phyloP scores from a whole-genome alignment of 2,329 filamentous ascomycete genomes.

The Neonectria sp. region DNA sequence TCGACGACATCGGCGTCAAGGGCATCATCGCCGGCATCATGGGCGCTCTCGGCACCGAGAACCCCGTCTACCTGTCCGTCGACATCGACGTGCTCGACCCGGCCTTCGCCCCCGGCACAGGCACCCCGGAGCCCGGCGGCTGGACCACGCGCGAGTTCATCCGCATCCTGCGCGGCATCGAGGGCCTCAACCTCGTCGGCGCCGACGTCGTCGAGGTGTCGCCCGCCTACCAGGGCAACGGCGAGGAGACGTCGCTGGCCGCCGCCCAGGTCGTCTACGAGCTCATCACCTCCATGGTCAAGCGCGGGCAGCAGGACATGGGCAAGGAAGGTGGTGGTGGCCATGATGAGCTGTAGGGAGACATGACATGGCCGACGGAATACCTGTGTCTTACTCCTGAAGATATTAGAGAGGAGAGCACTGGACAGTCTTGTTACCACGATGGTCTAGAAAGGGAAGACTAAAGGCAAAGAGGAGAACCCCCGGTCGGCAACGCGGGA shows the following conservation, averaged over 20 bases:
- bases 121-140: constrained; percentile 90
- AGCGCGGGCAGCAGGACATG: constrained; percentile 60
- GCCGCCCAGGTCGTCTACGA: constrained; percentile 90
- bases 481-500: not conserved
- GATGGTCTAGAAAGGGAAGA: not conserved
- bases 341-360: constrained; percentile 55
- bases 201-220: constrained; percentile 91
- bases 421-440: not conserved
- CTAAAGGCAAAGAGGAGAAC: not conserved
- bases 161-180: constrained; percentile 84
- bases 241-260: constrained; percentile 86
- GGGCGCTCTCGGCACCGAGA: constrained; percentile 78
- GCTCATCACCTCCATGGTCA: constrained; percentile 83
- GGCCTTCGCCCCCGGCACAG: constrained; percentile 77
- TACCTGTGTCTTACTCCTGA: not conserved
- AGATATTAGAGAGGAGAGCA: not conserved
- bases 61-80: constrained; percentile 83
- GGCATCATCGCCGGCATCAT: constrained; percentile 82
- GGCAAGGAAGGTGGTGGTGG: constrained; percentile 51
- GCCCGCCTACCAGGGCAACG: constrained; percentile 85
- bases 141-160: constrained; percentile 94
- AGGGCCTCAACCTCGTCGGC: constrained; percentile 87
- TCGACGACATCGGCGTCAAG: constrained; percentile 83
- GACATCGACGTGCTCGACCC: constrained; percentile 93
- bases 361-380: not conserved